These are phyloP conservation scores for Trematosphaeria pertusa DNA, from an alignment of 2,329 filamentous ascomycete genomes.

Conservation along the genomic window DNA sequence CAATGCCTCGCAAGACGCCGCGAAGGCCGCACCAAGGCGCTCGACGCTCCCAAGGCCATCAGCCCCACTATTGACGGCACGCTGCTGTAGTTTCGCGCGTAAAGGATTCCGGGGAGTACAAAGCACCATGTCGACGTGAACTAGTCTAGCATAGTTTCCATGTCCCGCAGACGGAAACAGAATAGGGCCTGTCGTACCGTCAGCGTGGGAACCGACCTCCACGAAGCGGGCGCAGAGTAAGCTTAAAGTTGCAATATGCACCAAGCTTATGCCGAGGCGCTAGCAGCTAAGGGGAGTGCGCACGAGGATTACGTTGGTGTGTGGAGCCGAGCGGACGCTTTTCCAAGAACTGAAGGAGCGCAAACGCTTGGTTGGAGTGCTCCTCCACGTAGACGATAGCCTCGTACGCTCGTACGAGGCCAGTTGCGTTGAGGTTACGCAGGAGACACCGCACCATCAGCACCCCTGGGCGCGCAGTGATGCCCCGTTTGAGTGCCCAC, in stretches of 20 bases:
- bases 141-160: too few species aligned
- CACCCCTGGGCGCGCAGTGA: not conserved
- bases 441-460: conserved; percentile 11
- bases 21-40: too few species aligned
- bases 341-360: conserved; percentile 29
- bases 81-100: not conserved
- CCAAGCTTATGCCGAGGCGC: conserved; percentile 35
- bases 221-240: conserved; percentile 38
- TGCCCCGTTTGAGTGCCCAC: not conserved
- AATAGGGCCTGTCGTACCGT: conserved; percentile 20
- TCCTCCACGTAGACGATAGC: conserved; percentile 1
- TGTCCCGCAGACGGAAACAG: conserved; percentile 3
- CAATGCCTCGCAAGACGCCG: not conserved
- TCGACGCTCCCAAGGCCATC: too few species aligned
- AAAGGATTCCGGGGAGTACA: too few species aligned
- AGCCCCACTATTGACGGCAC: conserved; percentile 1
- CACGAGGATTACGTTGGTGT: conserved; percentile 32
- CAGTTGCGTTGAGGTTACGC: conserved; percentile 6
- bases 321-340: conserved; percentile 40
- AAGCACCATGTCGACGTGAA: too few species aligned
- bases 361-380: conserved; percentile 20
- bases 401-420: conserved; percentile 14
- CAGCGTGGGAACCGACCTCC: conserved; percentile 32
- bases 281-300: conserved; percentile 2
- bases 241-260: conserved; percentile 40